Evolutionary conservation across 108 stramenopile species (phyloP).

Genomic region (Cyclotella sp.): DNA sequence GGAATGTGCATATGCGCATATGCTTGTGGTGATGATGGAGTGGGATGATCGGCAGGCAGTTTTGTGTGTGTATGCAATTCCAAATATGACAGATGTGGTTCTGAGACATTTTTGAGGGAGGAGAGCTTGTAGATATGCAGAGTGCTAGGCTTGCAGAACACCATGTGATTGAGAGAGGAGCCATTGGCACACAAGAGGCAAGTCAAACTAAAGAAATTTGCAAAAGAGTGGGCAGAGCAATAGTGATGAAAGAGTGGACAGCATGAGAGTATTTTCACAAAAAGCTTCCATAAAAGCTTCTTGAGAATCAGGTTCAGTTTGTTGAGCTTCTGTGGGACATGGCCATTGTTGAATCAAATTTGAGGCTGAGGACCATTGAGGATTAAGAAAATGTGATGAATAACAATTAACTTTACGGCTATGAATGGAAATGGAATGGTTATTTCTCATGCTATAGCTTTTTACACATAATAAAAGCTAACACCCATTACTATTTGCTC

Average conservation of each 20-base stretch:
- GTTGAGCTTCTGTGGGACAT: slow-evolving; percentile 79
- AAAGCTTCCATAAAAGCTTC: slow-evolving; percentile 50
- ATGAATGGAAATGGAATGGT: too few relatives aligned
- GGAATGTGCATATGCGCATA: too few relatives aligned
- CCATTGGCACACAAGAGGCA: slow-evolving; percentile 45
- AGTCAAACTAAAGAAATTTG: slow-evolving; percentile 63
- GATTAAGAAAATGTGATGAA: background rate
- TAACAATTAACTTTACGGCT: too few relatives aligned
- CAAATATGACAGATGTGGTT: slow-evolving; percentile 50
- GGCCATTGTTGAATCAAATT: slow-evolving; percentile 76
- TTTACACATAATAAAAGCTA: slow-evolving; percentile 96
- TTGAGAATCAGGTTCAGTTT: slow-evolving; percentile 67
- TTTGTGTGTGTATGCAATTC: slow-evolving; percentile 58
- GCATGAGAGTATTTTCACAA: slow-evolving; percentile 75
- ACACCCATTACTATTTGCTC: slow-evolving; percentile 94
- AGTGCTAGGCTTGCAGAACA: slow-evolving; percentile 61
- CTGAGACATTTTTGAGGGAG: slow-evolving; percentile 70
- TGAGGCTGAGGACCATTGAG: slow-evolving; percentile 65
- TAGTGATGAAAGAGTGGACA: too few relatives aligned
- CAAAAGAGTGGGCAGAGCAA: slow-evolving; percentile 83
- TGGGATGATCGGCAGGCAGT: slow-evolving; percentile 77
- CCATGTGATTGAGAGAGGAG: slow-evolving; percentile 31
- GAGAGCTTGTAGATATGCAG: slow-evolving; percentile 81
- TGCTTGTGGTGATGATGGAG: slow-evolving; percentile 69
- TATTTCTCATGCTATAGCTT: slow-evolving; percentile 20